phyloP scores from a whole-genome alignment of 2,329 filamentous ascomycete species.

The Pezicula neosporulosa region DNA sequence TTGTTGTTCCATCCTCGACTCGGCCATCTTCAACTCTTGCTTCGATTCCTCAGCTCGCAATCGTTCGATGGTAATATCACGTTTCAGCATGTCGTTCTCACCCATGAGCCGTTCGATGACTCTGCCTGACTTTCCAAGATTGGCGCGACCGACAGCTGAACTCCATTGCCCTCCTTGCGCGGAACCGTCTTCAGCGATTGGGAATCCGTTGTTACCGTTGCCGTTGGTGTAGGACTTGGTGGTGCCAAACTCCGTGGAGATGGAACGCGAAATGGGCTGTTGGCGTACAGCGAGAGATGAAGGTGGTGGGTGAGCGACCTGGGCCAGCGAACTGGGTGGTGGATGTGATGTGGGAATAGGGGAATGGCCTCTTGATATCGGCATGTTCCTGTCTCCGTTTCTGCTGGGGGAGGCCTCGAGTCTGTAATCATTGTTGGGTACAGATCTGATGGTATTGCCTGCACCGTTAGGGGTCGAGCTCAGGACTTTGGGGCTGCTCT shows the following conservation, averaged over 20 bases:
- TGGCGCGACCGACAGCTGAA: constrained; percentile 66
- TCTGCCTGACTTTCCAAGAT: constrained; percentile 69
- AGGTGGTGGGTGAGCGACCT: constrained; percentile 5
- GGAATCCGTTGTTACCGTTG: constrained; percentile 12
- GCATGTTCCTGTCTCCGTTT: constrained; percentile 14
- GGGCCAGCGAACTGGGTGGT: constrained; percentile 8
- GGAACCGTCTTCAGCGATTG: constrained; percentile 12
- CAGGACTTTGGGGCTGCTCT: constrained; percentile 9
- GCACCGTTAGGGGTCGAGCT: constrained; percentile 6
- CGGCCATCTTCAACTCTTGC: constrained; percentile 62
- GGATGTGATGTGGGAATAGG: constrained; percentile 6
- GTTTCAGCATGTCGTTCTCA: constrained; percentile 74
- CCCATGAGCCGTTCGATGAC: constrained; percentile 80
- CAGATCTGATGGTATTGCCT: constrained; percentile 24
- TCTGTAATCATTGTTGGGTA: constrained; percentile 15
- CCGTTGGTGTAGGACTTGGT: constrained; percentile 17
- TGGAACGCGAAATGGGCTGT: constrained; percentile 19
- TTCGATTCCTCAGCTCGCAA: constrained; percentile 67
- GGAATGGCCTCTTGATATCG: constrained; percentile 15
- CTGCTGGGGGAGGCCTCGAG: constrained; percentile 6
- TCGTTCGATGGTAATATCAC: constrained; percentile 66
- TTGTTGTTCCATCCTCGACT: constrained; percentile 69
- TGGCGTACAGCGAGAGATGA: constrained; percentile 19
- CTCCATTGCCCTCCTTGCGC: constrained; percentile 45
- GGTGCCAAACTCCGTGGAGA: constrained; percentile 27